Percentiles rank a stretch among this genome's conserved stretches.
phyloP scores from a whole-genome alignment of 306 rosid species.

The Gastrolobium villosum region DNA sequence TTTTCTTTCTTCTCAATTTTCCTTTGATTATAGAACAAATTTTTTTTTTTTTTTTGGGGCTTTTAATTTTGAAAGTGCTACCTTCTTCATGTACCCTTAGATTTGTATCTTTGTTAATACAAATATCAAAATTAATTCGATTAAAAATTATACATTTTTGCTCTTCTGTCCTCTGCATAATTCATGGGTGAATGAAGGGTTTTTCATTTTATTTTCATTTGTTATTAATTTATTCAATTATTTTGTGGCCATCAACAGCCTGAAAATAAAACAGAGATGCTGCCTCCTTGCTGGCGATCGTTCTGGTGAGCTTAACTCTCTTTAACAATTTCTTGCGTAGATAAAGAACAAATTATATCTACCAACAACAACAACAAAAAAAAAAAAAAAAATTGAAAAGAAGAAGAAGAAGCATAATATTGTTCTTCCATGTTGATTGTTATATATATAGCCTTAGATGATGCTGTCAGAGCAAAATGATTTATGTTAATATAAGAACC shows the following conservation, averaged over 20 bases:
- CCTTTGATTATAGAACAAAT: conserved; percentile 13
- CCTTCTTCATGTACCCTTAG: conserved; percentile 26
- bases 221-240: conserved; percentile 41
- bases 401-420: neutral
- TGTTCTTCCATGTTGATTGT: conserved; percentile 23
- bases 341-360: conserved; percentile 30
- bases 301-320: conserved; percentile 53
- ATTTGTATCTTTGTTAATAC: conserved; percentile 31
- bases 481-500: neutral
- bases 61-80: conserved; percentile 10
- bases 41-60: neutral
- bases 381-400: neutral
- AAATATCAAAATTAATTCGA: neutral
- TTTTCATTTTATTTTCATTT: conserved; percentile 39
- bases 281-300: conserved; percentile 47
- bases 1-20: conserved; percentile 36
- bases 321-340: conserved; percentile 8
- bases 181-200: conserved; percentile 32
- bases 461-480: neutral
- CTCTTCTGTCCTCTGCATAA: conserved; percentile 37
- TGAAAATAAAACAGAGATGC: conserved; percentile 51
- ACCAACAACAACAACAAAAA: no score
- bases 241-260: conserved; percentile 43
- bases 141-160: conserved; percentile 32
- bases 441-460: neutral